These are phyloP conservation scores for Cytospora schulzeri DNA, from an alignment of 2,329 filamentous ascomycete species.

Conservation along the genomic window DNA sequence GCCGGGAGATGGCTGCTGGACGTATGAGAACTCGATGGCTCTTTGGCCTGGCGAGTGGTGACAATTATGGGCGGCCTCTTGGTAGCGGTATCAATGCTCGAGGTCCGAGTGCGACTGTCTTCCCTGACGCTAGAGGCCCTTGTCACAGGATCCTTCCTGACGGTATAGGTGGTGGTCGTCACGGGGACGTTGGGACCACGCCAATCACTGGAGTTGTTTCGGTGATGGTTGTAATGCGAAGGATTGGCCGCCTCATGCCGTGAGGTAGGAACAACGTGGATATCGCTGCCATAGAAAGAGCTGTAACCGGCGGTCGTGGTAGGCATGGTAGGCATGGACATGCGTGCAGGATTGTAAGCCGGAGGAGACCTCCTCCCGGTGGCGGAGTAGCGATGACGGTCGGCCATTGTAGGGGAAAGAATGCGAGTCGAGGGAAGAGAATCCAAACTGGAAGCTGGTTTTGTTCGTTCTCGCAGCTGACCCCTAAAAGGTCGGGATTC, in stretches of 20 bases:
- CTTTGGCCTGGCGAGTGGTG: conserved; percentile 53
- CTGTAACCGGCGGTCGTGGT: conserved; percentile 50
- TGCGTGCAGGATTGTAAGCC: conserved; percentile 52
- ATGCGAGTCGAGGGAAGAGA: not conserved
- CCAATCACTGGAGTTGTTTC: conserved; percentile 35
- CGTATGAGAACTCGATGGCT: conserved; percentile 44
- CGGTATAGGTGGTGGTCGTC: conserved; percentile 58
- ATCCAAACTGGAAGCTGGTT: not conserved
- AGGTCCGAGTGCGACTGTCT: conserved; percentile 49
- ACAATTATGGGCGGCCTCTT: conserved; percentile 58
- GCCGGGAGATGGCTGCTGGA: conserved; percentile 39
- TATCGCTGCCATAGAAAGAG: conserved; percentile 54
- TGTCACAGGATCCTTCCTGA: conserved; percentile 53
- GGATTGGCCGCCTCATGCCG: conserved; percentile 32
- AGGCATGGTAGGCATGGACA: conserved; percentile 49
- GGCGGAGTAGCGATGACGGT: conserved; percentile 46
- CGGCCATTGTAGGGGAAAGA: conserved; percentile 44
- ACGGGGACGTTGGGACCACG: conserved; percentile 41
- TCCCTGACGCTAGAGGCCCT: conserved; percentile 53
- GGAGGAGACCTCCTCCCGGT: conserved; percentile 47
- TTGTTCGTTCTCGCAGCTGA: not conserved
- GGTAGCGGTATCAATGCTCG: conserved; percentile 51
- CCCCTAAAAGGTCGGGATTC: not conserved
- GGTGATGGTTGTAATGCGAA: conserved; percentile 32
- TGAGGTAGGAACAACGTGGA: conserved; percentile 54